Evolutionary conservation across 768 basidiomycete genomes (phyloP), one percentile per base, ranked within the genome.

Genomic region (Macrocybe gigantea): DNA sequence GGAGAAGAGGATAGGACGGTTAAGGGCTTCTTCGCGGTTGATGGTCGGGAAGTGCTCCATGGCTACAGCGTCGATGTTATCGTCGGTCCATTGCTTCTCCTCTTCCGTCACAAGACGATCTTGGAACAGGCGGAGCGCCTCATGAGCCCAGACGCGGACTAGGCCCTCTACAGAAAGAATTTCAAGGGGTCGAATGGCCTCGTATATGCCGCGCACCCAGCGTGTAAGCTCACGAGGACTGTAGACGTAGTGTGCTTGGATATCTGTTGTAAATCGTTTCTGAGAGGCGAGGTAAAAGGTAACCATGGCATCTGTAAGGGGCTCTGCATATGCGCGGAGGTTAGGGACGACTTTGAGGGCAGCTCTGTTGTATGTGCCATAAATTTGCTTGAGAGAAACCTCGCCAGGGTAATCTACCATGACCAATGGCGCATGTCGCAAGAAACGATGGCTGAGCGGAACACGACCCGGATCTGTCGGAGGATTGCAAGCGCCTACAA

Each of bases 371-470:
- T 98, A 99, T 15, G 96, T 98, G 11, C 94, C 92, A 64, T 98
- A 99, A 55, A 99, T 99, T 63, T 98, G 96, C 55, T 93, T 96
- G 61, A 99, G 74, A 5, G 96, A 98, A 9, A 94, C 72, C 62
- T 95, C 93, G 45, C 96, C 96, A 14, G 96, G 96, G 64, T 99
- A 99, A 61, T 99, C 96, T 47, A 99, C 96, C 95, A 98, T 97
- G 60, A 99, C 79, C 15, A 99, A 74, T 0, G 96, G 96, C 0
- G 95, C 93, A 65, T 98, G 96, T 7, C 96, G 88, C 40, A 99
- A 77, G 83, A 99, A 99, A 49, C 96, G 85, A 64, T 96, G 93
- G 51, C 83, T 94, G 50, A 99, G 83, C 32, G 95, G 94, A n/a
- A 98, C 94, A 65, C 96, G 93, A 49, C 96, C 96, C 40, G 96